Conservation (phyloP, 2,329 filamentous ascomycete genomes). For the Diplodia corticola region DNA sequence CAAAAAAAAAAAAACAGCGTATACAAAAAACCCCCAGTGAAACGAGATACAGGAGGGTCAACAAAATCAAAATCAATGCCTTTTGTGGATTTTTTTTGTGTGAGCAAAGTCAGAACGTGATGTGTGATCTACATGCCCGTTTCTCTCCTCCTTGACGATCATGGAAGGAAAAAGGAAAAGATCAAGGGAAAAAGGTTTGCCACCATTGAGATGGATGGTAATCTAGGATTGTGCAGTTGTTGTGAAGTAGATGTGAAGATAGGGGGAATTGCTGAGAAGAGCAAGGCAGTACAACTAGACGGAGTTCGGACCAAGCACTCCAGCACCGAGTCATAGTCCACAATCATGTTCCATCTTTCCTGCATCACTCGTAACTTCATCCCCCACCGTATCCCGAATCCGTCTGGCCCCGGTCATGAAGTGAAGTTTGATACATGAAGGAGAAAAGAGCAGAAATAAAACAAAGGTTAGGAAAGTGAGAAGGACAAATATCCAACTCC, state of each 20-base stretch:
- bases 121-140: constrained; percentile 11
- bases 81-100: neutral
- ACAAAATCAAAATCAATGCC: neutral
- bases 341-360: constrained; percentile 10
- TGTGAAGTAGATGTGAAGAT: neutral
- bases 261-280: constrained; percentile 8
- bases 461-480: neutral
- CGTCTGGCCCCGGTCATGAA: constrained; percentile 12
- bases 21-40: neutral
- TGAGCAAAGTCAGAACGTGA: neutral
- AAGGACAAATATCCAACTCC: constrained; percentile 18
- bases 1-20: neutral
- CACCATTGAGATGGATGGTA: constrained; percentile 2
- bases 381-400: constrained; percentile 9
- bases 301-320: constrained; percentile 9
- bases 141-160: constrained; percentile 1
- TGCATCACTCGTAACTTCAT: constrained; percentile 18
- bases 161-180: neutral
- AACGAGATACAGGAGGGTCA: neutral
- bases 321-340: constrained; percentile 6
- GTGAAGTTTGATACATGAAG: constrained; percentile 21
- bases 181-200: neutral
- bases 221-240: constrained; percentile 1
- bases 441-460: neutral
- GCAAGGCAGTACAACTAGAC: constrained; percentile 14